Base-by-base conservation (phyloP, 805 yeast genomes). In the Torulaspora microellipsoides region DNA sequence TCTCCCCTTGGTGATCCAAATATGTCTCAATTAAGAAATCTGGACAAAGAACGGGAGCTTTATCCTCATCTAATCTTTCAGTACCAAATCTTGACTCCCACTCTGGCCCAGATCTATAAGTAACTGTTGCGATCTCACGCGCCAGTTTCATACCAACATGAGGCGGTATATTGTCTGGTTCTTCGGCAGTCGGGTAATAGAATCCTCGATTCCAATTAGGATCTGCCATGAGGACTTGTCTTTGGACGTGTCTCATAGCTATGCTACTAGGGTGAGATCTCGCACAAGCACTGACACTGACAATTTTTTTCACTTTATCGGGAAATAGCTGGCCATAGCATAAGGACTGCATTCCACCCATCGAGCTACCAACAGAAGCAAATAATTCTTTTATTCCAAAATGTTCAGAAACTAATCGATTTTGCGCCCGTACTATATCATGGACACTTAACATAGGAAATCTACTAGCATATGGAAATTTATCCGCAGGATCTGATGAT, bases 311-410 rank as follows among this genome's bases (percentile, higher is more conserved):
- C 3, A 89, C 96, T 43, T 73, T 76, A 37, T 83, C 81, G 1
- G 95, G 85, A 56, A 85, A 90, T 58, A 85, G 95, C 60, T 79
- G 75, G 1, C 88, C 95, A 63, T 80, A 86, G 0, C 96, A 95
- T 43, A 90, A 72, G 8, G 91, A 81, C 67, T 89, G 96, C 96
- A 90, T 88, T n/a, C 96, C 97, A n/a, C 97, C 97, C 95, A 90
- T 86, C 0, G 95, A 86, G 2, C 95, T 82, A 5, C 97, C 97
- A 7, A 90, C 79, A 1, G 87, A 77, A 1, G 95, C 95, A 62
- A 79, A 77, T 20, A 90, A 66, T 59, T 78, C 83, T 1, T 55
- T 37, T 27, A 84, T 83, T 1, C 81, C 81, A 45, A 89, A 78
- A 36, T 75, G 78, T 36, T 80, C 75, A 23, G 65, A 68, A 14